Percentiles rank a stretch among this genome's conserved stretches.
These are phyloP conservation scores for Colletotrichum euphorbiae DNA, from an alignment of 2,329 filamentous ascomycete genomes.

Conservation along the genomic window DNA sequence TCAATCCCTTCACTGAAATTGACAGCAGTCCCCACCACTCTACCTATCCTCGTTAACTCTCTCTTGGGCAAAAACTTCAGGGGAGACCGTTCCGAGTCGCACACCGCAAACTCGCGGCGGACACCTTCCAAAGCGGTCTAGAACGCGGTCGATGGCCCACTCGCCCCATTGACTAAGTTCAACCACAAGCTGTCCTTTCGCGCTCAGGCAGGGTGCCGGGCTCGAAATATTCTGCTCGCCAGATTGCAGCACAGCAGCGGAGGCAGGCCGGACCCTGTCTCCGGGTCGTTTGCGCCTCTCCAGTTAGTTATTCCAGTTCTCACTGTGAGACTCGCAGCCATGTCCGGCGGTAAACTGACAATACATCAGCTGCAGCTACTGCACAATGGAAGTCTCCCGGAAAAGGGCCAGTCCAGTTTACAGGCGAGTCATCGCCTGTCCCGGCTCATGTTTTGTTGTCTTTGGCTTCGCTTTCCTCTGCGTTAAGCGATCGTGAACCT, in stretches of 20 bases:
- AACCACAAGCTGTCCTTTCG: not conserved
- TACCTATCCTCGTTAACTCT: not conserved
- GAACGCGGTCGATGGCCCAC: slow-evolving; percentile 27
- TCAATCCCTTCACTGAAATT: slow-evolving; percentile 8
- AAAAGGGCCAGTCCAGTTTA: not conserved
- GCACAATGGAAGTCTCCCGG: slow-evolving; percentile 3
- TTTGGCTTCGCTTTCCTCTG: slow-evolving; percentile 1
- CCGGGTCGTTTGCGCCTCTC: slow-evolving; percentile 10
- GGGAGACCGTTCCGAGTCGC: slow-evolving; percentile 25
- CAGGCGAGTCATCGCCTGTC: slow-evolving; percentile 23
- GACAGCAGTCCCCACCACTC: not conserved
- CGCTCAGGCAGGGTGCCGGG: slow-evolving; percentile 8
- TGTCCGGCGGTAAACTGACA: slow-evolving; percentile 5
- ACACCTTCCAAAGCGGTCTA: slow-evolving; percentile 34
- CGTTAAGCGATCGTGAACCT: not conserved
- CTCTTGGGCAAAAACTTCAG: slow-evolving; percentile 12
- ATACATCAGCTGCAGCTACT: not conserved
- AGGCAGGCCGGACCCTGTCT: slow-evolving; percentile 5
- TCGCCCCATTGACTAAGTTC: not conserved
- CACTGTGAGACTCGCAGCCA: not conserved
- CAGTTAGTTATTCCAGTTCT: no score
- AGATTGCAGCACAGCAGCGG: not conserved
- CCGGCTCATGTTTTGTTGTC: slow-evolving; percentile 28
- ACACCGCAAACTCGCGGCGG: slow-evolving; percentile 36
- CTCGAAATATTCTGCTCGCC: slow-evolving; percentile 10